Evolutionary conservation across 768 basidiomycete genomes (phyloP), one percentile per base, ranked within the genome.

Genomic region (Panus rudis): DNA sequence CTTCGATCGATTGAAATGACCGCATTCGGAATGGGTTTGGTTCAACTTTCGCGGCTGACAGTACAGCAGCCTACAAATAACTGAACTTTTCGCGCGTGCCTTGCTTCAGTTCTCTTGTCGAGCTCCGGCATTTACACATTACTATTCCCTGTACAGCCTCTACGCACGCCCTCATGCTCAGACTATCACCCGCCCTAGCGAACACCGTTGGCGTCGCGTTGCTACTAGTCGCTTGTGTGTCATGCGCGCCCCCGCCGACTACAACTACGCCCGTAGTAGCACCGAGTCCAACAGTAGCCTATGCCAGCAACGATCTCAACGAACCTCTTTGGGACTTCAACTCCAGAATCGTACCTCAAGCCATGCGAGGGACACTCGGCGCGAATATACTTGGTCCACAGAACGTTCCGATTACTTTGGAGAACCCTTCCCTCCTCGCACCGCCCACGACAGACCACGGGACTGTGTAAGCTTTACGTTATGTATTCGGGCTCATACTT

Each of bases 311-410:
- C 43, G 30, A 37, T 28, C 43, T 35, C 43, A 44, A 44, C 31
- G 12, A 4, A 4, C 21, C 19, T 4, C 21, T 37, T 5, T 44
- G 43, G 43, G 20, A 19, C 22, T 8, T 22, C 14, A 6, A 13
- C 6, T 41, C 50, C 1, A 31, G 45, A 38, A 64, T 59, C 24
- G 28, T 32, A 14, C 56, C 56, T 13, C 49, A 68, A 38, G 62
- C 72, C 21, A 58, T 66, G 25, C 61, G 71, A 27, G 71, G 66
- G 10, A 47, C 52, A 6, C 59, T 68, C 12, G 73, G 73, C 11
- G 69, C 69, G 2, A 41, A 52, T 14, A 54, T 78, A 35, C 37
- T 74, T 13, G 72, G 73, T 6, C 60, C 61, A 19, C 57, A 63
- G 39, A 65, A 65, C 51, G 43, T 57, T 20, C 52, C 54, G 14